Evolutionary conservation across 371 early-diverging fungal species (phyloP), one percentile per base, ranked within the genome.

Genomic region (Zopfochytrium polystomum): DNA sequence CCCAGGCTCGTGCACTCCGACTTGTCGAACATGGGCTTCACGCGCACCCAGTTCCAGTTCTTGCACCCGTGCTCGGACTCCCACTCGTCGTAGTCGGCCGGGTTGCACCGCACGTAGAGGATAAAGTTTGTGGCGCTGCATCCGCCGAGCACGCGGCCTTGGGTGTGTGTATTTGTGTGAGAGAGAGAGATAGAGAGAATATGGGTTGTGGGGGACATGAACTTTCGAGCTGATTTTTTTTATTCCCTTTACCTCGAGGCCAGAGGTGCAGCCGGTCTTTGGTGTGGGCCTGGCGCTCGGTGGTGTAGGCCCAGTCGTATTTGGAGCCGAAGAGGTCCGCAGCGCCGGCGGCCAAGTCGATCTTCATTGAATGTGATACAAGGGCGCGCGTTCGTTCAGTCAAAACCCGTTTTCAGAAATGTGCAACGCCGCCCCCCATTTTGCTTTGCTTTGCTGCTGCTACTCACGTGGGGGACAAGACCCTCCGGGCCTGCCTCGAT

Each of bases 101-200:
- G 27, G 59, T 47, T 50, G 30, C 79, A 70, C 9, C 75, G 66
- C 27, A 73, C 72, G 30, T 55, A 68, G 27, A 74, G 22, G 52
- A 73, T 70, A 7, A 73, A 75, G 52, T 79, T 79, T n/a, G 72
- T 67, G 15, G 70, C 60, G 33, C 70, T 67, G 32, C 68, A 69
- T 0, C 77, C 77, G 18, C 77, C 77, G 0, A 76, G 60, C 22
- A 70, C 23, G 52, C 38, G 11, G 15, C 35, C 35, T 53, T n/a
- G n/a, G n/a, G n/a, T n/a, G n/a, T n/a, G n/a, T n/a, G n/a, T n/a
- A n/a, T n/a, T n/a, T n/a, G n/a, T n/a, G n/a, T n/a, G 5, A 51
- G 7, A 29, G 20, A 26, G 7, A 4, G 7, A 51, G 31, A 51
- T n/a, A n/a, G n/a, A n/a, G n/a, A n/a, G n/a, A n/a, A n/a, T n/a